Conservation (phyloP, 305 asterid genomes). For the Petunia hybrid region DNA sequence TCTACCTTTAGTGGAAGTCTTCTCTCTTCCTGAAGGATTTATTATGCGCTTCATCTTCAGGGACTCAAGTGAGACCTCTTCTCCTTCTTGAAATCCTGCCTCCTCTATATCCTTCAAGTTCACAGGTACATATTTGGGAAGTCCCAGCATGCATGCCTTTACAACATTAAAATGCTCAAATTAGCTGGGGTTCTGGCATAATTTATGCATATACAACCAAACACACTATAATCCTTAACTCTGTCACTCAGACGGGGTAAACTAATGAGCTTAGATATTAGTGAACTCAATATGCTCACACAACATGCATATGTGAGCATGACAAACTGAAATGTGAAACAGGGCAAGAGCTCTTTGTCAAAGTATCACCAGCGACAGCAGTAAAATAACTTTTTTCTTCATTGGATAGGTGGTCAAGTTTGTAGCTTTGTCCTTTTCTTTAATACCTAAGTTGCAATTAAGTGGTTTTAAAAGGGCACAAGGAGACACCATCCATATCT, state of each 20-base stretch:
- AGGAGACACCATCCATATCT: neutral
- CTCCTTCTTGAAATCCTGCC: constrained; percentile 91
- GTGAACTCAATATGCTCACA: neutral
- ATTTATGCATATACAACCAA: neutral
- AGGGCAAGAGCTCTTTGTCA: neutral
- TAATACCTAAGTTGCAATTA: neutral
- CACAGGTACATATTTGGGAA: constrained; percentile 86
- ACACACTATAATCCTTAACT: neutral
- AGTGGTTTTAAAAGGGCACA: neutral
- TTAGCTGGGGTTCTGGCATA: neutral
- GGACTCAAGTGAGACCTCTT: constrained; percentile 90
- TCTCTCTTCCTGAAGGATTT: constrained; percentile 97
- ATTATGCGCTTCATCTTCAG: constrained; percentile 83
- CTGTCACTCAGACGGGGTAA: neutral
- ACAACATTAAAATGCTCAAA: neutral
- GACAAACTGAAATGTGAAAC: neutral
- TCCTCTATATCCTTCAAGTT: constrained; percentile 82
- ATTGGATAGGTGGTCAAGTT: neutral
- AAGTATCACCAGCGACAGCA: neutral
- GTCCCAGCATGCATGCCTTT: constrained; percentile 94
- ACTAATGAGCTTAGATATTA: neutral
- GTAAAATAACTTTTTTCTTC: neutral
- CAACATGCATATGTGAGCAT: neutral
- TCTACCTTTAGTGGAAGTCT: constrained; percentile 88
- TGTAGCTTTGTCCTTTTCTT: neutral